Percentiles rank a stretch among this genome's conserved stretches.
Conservation (phyloP, 78 protist genomes). For the Protostelium mycophagum region DNA sequence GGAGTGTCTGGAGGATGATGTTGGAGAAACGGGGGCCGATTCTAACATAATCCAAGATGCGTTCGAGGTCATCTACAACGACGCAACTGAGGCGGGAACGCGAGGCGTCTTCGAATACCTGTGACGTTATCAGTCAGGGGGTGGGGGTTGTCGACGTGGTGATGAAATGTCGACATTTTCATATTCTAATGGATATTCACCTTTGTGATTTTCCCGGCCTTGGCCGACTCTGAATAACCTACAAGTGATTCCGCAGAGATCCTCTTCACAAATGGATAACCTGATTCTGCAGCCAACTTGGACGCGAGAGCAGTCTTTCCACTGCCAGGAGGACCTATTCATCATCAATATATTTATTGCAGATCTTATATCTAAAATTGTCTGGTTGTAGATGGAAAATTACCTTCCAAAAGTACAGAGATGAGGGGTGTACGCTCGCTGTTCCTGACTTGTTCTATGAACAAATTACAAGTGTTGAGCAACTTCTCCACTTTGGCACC, state of each 20-base stretch:
- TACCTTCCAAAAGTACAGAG: conserved; percentile 80
- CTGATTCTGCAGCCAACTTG: conserved; percentile 70
- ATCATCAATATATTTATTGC: background rate
- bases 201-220: conserved; percentile 62
- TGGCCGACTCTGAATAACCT: conserved; percentile 73
- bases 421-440: conserved; percentile 74
- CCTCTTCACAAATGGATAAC: conserved; percentile 89
- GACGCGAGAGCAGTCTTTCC: conserved; percentile 97
- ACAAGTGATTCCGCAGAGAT: conserved; percentile 81
- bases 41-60: conserved; percentile 87
- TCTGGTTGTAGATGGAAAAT: no score
- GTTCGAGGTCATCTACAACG: conserved; percentile 95
- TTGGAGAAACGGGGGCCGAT: conserved; percentile 97
- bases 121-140: background rate
- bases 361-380: background rate
- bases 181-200: background rate
- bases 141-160: no score
- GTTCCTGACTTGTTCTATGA: conserved; percentile 66
- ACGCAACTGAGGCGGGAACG: conserved; percentile 85
- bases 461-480: conserved; percentile 19
- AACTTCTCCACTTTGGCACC: conserved; percentile 58
- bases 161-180: background rate
- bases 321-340: conserved; percentile 56
- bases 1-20: conserved; percentile 86
- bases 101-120: conserved; percentile 95